Evolutionary conservation across 1,284 basidiomycete genomes (phyloP), one percentile per base, ranked within the genome.

Genomic region (Phlebopus sp.): DNA sequence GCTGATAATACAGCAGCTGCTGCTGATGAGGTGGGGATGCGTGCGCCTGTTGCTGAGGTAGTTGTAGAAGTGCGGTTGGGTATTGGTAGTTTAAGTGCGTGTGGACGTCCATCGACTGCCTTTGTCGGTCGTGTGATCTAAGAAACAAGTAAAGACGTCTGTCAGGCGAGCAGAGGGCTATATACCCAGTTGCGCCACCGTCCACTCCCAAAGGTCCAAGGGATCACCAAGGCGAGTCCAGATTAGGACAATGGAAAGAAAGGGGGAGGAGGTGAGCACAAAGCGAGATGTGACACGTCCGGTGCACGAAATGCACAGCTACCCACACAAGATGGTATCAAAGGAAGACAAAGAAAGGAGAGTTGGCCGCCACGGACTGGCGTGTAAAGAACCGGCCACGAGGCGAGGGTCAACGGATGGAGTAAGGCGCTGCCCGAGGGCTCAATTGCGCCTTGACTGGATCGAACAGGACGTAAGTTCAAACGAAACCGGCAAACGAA

Each of bases 41-140:
- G 27, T 41, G 48, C 25, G 21, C 21, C 30, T 40, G 57, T 7
- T 50, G 49, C 9, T 50, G 49, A 38, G 41, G 25, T 36, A 17
- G 17, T 29, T 46, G 45, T 17, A 15, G 19, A 23, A 18, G 43
- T 17, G 43, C 10, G 36, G 44, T 47, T 15, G 53, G 52, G 37
- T 63, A 61, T 5, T n/a, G n/a, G 29, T 48, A 55, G 38, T 63
- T 50, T 47, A 59, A 23, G 3, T 52, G 47, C 14, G 37, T 14
- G 17, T 57, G 57, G 41, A 25, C 6, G 34, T 64, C 50, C 58
- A 63, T 61, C 2, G 19, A 14, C 15, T 9, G n/a, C 7, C n/a
- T 9, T n/a, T 25, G 21, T 21, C 9, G 38, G 6, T 14, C 11
- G 21, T n/a, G n/a, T 7, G 35, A 10, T 7, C 21, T 30, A 25